A percentile compares a stretch with the other conserved stretches of the same genome.
These are phyloP conservation scores for Stephanodiscus minutulus DNA, from an alignment of 108 stramenopile species.

Conservation along the genomic window DNA sequence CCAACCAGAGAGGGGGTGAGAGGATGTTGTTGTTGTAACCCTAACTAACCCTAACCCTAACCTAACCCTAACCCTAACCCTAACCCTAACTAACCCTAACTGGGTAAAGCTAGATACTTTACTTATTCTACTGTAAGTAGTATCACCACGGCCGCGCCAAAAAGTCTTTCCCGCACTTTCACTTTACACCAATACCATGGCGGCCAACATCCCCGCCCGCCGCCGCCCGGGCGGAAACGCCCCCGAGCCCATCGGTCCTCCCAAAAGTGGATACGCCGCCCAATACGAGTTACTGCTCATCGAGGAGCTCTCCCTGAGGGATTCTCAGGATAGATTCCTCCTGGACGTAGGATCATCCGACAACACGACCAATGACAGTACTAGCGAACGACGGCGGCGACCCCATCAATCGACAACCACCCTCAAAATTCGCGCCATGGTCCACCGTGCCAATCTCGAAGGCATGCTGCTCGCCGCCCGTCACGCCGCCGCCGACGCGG, in stretches of 20 bases:
- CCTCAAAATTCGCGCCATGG: conserved; percentile 30
- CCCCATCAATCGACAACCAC: background rate
- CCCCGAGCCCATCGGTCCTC: conserved; percentile 14
- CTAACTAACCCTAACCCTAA: too few relatives aligned
- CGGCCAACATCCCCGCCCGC: background rate
- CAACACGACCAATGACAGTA: conserved; percentile 3
- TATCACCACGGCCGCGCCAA: too few relatives aligned
- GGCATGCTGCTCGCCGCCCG: conserved; percentile 31
- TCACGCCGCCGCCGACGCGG: conserved; percentile 19
- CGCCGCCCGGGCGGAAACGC: background rate
- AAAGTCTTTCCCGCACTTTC: too few relatives aligned
- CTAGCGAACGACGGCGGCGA: background rate
- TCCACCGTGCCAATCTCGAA: conserved; percentile 31
- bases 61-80: too few relatives aligned
- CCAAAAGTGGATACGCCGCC: conserved; percentile 28
- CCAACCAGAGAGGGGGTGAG: too few relatives aligned
- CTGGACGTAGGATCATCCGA: conserved; percentile 1
- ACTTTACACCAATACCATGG: too few relatives aligned
- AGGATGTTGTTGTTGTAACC: too few relatives aligned
- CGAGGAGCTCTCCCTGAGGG: conserved; percentile 29
- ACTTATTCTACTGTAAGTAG: too few relatives aligned
- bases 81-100: too few relatives aligned
- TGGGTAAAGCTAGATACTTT: too few relatives aligned
- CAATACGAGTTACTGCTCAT: conserved; percentile 33
- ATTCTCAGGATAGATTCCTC: conserved; percentile 1